Evolutionary conservation across 805 yeast species (phyloP), one percentile per base, ranked within the genome.

Genomic region (Ogataea allantospora): DNA sequence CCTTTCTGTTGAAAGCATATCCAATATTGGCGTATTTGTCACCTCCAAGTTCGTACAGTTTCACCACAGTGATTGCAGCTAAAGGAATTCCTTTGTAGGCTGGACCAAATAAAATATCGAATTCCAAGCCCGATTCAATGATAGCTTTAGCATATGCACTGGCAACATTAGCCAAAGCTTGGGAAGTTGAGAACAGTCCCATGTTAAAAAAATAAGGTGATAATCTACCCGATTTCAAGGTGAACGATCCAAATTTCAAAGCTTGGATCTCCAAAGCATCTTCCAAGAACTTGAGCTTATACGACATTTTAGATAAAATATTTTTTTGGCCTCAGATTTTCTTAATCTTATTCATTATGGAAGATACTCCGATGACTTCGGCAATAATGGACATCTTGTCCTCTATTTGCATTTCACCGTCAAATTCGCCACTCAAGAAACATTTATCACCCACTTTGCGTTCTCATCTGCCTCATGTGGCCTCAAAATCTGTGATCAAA

Each of bases 1-100:
- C 96, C 67, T 91, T 93, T 64, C 99, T 80, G 73, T 91, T 91
- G 73, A 88, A 91, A n/a, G 97, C 80, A 62, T 89, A 93, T 30
- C 87, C 88, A 33, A 87, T 68, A 43, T 78, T 62, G 35, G 77
- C 78, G 57, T 78, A 88, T 56, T 82, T 80, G 40, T 75, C 77
- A n/a, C 88, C 87, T 42, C 87, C 93, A 50, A 88, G 70, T 66
- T 93, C 98, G 24, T 91, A 93, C 44, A 93, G 72, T 63, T 93
- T 91, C 42, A 93, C 91, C 42, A 85, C 88, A 11, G 96, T 88
- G 45, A 91, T 75, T 4, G 98, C 95, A 36, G 95, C 95, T 40
- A 91, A 73, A 15, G 99, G 95, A 53, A 91, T 91, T 13, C 99
- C 99, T 67, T 93, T 93, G 67, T 91, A 91, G 19, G 99, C 99